phyloP scores from a whole-genome alignment of 1,284 basidiomycete species.

The Porodaedalea pini region DNA sequence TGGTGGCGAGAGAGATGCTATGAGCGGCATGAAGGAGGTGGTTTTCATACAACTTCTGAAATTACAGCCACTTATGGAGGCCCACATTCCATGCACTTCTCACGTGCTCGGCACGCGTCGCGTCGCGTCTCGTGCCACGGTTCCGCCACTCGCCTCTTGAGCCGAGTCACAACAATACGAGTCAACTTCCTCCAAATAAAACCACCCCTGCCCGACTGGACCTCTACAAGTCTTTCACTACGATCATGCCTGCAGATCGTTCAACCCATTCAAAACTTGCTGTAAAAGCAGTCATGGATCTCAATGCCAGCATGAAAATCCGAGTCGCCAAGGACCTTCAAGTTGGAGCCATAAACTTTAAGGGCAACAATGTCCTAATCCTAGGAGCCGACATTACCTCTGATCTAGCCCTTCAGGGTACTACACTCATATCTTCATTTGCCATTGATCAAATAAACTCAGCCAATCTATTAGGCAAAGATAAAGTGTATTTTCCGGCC shows the following conservation, averaged over 20 bases:
- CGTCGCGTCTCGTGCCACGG: background rate
- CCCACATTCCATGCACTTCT: too few species aligned
- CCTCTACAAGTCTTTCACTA: background rate
- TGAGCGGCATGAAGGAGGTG: background rate
- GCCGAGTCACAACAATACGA: too few species aligned
- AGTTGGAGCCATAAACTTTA: too few species aligned
- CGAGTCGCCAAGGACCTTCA: too few species aligned
- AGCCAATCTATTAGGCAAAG: background rate
- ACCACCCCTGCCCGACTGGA: too few species aligned
- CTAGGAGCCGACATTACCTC: too few species aligned
- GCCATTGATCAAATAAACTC: background rate
- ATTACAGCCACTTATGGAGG: too few species aligned
- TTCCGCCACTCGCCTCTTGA: background rate
- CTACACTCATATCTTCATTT: background rate
- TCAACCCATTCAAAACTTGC: background rate
- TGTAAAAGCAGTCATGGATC: background rate
- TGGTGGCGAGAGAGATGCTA: background rate
- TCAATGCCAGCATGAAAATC: too few species aligned
- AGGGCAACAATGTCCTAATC: too few species aligned
- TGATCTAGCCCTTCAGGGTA: constrained; percentile 6
- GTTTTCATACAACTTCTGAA: too few species aligned
- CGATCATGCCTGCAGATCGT: constrained; percentile 1
- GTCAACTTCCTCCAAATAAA: background rate
- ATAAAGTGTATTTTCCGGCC: constrained; percentile 7
- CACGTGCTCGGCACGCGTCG: background rate